These are phyloP conservation scores for Debaryomyces sp. DNA, from an alignment of 1,139 yeast species.

Conservation along the genomic window DNA sequence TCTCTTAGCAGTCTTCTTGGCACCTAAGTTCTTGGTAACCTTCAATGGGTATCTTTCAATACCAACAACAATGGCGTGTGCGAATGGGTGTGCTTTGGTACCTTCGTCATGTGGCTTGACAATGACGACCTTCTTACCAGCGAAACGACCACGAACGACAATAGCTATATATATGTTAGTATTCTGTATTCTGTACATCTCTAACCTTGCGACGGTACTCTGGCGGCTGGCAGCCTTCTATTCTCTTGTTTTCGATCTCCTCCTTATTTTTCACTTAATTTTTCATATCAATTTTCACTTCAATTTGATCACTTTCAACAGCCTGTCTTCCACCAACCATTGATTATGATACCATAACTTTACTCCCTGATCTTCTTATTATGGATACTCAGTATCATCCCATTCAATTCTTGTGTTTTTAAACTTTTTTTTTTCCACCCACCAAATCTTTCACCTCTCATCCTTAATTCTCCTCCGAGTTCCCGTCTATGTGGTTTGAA, in stretches of 20 bases:
- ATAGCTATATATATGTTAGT: slow-evolving; percentile 69
- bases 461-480: not conserved
- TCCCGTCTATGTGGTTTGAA: slow-evolving; percentile 2
- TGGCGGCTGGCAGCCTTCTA: too few relatives aligned
- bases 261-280: slow-evolving; percentile 1
- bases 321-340: not conserved
- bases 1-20: slow-evolving; percentile 96
- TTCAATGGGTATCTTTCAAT: slow-evolving; percentile 98
- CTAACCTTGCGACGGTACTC: not conserved
- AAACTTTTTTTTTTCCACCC: not conserved
- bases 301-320: not conserved
- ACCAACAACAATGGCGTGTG: slow-evolving; percentile 99
- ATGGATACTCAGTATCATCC: not conserved
- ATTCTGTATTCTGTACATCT: slow-evolving; percentile 12
- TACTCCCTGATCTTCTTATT: not conserved
- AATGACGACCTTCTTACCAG: slow-evolving; percentile 99
- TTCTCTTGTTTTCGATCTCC: not conserved
- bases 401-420: not conserved
- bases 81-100: slow-evolving; percentile 98
- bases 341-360: not conserved
- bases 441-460: not conserved
- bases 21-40: slow-evolving; percentile 94
- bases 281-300: not conserved
- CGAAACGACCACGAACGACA: slow-evolving; percentile 99
- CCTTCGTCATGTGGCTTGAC: slow-evolving; percentile 99